These are phyloP conservation scores for Phlebopus sp. DNA, from an alignment of 1,284 basidiomycete genomes.

Conservation along the genomic window DNA sequence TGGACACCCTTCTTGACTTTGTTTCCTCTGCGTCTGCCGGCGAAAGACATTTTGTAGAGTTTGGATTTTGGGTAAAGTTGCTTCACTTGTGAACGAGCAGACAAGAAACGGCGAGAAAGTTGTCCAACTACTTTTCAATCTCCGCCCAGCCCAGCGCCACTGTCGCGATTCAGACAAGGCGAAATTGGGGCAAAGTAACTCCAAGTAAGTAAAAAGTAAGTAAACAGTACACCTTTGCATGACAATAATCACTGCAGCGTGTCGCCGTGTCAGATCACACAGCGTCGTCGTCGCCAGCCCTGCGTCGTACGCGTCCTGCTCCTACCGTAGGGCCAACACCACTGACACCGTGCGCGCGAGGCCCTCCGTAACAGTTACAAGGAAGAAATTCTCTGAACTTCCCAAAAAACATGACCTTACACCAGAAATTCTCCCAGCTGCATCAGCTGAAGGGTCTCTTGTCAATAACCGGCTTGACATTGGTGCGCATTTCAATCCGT, in stretches of 20 bases:
- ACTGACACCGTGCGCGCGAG: not conserved
- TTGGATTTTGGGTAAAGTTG: constrained; percentile 21
- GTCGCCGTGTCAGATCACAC: constrained; percentile 3
- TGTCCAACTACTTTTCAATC: constrained; percentile 37
- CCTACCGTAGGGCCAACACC: constrained; percentile 1
- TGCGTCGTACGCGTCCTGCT: constrained; percentile 15
- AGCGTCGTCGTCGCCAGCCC: constrained; percentile 16
- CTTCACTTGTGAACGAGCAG: constrained; percentile 29
- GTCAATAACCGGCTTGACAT: not conserved
- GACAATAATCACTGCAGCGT: constrained; percentile 13
- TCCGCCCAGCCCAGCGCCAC: constrained; percentile 34
- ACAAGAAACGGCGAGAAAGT: constrained; percentile 8
- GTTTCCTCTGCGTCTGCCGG: constrained; percentile 85
- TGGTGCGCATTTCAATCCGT: too few relatives aligned
- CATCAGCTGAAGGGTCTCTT: too few relatives aligned
- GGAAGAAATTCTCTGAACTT: constrained; percentile 55
- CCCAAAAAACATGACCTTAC: constrained; percentile 48
- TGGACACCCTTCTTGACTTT: constrained; percentile 97
- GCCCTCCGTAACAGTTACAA: constrained; percentile 35
- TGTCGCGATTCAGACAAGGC: constrained; percentile 22
- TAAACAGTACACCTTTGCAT: too few relatives aligned
- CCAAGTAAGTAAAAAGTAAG: too few relatives aligned
- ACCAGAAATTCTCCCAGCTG: constrained; percentile 8
- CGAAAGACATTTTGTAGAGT: constrained; percentile 67
- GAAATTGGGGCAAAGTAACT: too few relatives aligned